Evolutionary conservation across 768 basidiomycete genomes (phyloP).

Genomic region (Lyophyllum shimeji): DNA sequence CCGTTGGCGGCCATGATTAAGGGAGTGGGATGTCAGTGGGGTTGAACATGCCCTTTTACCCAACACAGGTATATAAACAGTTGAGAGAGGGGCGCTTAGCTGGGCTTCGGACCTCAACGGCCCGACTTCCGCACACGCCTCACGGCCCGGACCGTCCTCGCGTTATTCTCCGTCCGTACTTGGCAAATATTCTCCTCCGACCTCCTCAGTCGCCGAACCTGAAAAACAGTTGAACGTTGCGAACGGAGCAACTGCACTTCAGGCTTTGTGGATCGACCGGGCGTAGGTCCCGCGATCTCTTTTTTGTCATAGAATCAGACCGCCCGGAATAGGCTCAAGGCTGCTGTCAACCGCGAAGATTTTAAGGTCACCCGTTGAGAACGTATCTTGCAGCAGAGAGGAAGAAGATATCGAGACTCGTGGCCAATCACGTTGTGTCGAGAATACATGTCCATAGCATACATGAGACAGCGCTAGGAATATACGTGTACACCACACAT

Average conservation of each 20-base stretch:
- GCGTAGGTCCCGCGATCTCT: not conserved
- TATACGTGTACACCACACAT: not conserved
- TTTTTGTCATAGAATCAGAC: not conserved
- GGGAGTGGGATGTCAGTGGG: slow-evolving; percentile 11
- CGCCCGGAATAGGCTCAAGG: not conserved
- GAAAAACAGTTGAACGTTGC: not conserved
- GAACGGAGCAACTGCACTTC: not conserved
- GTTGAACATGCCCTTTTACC: slow-evolving; percentile 15
- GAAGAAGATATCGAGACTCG: slow-evolving; percentile 1
- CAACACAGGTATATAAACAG: slow-evolving; percentile 22
- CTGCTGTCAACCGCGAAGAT: not conserved
- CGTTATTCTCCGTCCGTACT: slow-evolving; percentile 7
- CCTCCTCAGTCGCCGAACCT: not conserved
- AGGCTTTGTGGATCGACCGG: not conserved
- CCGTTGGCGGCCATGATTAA: slow-evolving; percentile 44
- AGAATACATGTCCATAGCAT: not conserved
- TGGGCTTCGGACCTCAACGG: slow-evolving; percentile 23
- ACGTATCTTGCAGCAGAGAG: not conserved
- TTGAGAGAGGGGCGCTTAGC: slow-evolving; percentile 13
- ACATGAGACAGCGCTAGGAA: not conserved
- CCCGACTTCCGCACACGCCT: slow-evolving; percentile 21
- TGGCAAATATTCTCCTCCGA: no score
- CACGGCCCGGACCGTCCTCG: slow-evolving; percentile 24
- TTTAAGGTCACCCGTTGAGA: slow-evolving; percentile 6
- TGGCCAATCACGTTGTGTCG: slow-evolving; percentile 3